A percentile compares a stretch with the other conserved stretches of the same genome.
phyloP scores from a whole-genome alignment of 2,329 filamentous ascomycete species.

The Pyrenochaeta sp. region DNA sequence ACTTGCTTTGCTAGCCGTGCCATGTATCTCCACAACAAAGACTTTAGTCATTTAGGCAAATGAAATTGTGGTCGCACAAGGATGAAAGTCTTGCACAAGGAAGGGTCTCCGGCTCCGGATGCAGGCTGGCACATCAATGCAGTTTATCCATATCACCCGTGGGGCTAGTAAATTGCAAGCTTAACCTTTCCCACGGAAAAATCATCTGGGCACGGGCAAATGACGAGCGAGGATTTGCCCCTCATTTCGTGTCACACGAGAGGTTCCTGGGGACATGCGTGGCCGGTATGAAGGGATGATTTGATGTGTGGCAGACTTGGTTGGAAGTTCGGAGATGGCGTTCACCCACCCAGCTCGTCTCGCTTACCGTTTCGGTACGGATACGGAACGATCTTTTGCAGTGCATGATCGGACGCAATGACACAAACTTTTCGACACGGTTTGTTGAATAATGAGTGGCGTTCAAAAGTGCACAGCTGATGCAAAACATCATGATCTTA shows the following conservation, averaged over 20 bases:
- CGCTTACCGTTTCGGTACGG: constrained; percentile 3
- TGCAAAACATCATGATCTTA: not conserved
- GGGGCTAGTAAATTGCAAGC: constrained; percentile 17
- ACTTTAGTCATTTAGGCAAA: constrained; percentile 30
- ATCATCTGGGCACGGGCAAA: not conserved
- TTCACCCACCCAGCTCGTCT: not conserved
- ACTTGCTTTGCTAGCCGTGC: not conserved
- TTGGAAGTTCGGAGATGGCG: not conserved
- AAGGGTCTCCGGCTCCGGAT: constrained; percentile 1
- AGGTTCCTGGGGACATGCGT: not conserved
- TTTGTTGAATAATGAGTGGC: not conserved
- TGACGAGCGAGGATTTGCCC: not conserved
- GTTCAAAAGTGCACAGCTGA: not conserved
- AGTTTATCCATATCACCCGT: constrained; percentile 47
- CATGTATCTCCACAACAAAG: constrained; percentile 2
- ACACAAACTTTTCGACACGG: not conserved
- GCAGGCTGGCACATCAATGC: constrained; percentile 1
- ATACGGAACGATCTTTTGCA: not conserved
- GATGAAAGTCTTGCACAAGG: not conserved
- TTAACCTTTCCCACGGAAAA: constrained; percentile 3
- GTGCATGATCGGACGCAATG: constrained; percentile 3
- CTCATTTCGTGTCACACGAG: constrained; percentile 1
- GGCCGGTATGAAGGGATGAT: not conserved
- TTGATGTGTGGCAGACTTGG: not conserved
- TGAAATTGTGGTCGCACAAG: constrained; percentile 5